These are phyloP conservation scores for Boletellus emodensis DNA, from an alignment of 768 basidiomycete genomes.

Conservation along the genomic window DNA sequence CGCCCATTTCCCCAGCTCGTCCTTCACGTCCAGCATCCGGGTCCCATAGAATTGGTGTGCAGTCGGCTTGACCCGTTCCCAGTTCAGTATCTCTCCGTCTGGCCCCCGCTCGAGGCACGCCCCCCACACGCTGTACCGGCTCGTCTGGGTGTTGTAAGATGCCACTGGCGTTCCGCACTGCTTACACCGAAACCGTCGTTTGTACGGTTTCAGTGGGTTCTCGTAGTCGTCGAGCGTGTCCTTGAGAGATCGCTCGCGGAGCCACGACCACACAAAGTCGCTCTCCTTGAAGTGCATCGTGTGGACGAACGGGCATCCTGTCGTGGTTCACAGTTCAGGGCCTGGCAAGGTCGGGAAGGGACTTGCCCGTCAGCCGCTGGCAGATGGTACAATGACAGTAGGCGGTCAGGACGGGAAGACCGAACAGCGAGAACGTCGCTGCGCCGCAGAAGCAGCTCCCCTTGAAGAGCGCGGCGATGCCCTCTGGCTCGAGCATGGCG, in stretches of 20 bases:
- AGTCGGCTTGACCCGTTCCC: constrained; percentile 57
- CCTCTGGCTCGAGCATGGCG: constrained; percentile 13
- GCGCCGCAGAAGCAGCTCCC: constrained; percentile 62
- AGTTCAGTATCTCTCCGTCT: constrained; percentile 46
- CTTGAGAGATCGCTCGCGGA: constrained; percentile 25
- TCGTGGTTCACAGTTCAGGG: constrained; percentile 1
- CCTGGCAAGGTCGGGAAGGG: background rate
- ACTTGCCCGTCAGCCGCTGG: constrained; percentile 53
- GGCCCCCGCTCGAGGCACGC: constrained; percentile 50
- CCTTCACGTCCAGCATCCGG: constrained; percentile 51
- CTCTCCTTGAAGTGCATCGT: constrained; percentile 52
- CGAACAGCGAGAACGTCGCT: constrained; percentile 44
- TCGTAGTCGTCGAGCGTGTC: constrained; percentile 44
- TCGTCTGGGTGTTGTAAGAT: constrained; percentile 46
- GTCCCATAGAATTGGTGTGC: constrained; percentile 64
- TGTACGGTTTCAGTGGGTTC: constrained; percentile 50
- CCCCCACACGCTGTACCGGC: constrained; percentile 57
- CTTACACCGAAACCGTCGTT: constrained; percentile 61
- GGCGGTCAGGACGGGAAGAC: constrained; percentile 49
- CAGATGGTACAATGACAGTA: constrained; percentile 74
- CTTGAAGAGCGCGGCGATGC: constrained; percentile 24
- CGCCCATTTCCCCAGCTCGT: constrained; percentile 59
- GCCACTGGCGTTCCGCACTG: constrained; percentile 53
- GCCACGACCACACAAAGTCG: constrained; percentile 49
- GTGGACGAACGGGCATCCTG: constrained; percentile 52